These are phyloP conservation scores for Acer saccharum DNA, from an alignment of 345 rosid genomes.

Conservation along the genomic window DNA sequence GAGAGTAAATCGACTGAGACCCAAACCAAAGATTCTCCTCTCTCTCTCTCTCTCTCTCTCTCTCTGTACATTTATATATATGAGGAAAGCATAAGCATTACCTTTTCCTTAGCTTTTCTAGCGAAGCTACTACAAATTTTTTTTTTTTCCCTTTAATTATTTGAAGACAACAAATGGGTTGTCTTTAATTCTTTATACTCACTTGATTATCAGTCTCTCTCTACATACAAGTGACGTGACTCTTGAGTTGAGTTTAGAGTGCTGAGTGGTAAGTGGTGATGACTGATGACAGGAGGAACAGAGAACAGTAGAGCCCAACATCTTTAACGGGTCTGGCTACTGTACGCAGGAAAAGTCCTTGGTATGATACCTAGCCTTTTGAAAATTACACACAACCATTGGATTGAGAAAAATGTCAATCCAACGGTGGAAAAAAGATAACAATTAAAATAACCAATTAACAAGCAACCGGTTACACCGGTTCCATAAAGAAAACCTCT, in stretches of 20 bases:
- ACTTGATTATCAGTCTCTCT: conserved; percentile 33
- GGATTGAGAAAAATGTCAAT: no score
- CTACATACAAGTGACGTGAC: not conserved
- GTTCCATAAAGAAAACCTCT: no score
- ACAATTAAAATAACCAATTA: no score
- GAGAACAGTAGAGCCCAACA: conserved; percentile 25
- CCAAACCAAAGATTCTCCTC: conserved; percentile 23
- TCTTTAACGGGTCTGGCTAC: no score
- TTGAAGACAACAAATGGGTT: conserved; percentile 21
- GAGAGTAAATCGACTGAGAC: not conserved
- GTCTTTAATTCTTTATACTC: conserved; percentile 25
- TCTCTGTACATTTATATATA: not conserved
- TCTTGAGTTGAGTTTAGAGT: not conserved
- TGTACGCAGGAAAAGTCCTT: no score
- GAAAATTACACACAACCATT: no score
- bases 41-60: not conserved
- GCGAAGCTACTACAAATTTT: not conserved
- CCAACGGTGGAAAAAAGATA: no score
- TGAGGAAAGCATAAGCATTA: not conserved
- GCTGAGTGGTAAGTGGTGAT: conserved; percentile 20
- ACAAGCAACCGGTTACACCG: no score
- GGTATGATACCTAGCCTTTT: no score
- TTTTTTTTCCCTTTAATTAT: not conserved
- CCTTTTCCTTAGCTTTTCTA: conserved; percentile 21
- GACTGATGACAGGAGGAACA: not conserved